phyloP scores from a whole-genome alignment of 306 rosid species.

The Dryas drummondii region DNA sequence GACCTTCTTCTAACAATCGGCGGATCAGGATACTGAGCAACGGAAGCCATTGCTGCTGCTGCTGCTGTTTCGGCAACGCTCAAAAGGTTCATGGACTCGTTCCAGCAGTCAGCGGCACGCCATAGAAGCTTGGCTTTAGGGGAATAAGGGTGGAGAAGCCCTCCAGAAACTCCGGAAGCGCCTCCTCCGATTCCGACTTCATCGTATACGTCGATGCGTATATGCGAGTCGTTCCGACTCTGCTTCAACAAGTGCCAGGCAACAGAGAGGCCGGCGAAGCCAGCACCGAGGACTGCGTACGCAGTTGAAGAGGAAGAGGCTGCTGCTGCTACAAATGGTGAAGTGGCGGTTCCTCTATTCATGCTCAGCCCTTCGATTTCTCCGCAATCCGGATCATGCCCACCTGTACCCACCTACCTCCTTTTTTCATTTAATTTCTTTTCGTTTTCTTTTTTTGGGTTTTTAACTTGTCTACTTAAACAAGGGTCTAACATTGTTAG shows the following conservation, averaged over 20 bases:
- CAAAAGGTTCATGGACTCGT: conserved; percentile 72
- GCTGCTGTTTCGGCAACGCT: conserved; percentile 53
- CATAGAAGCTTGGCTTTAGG: conserved; percentile 85
- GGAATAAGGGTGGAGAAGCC: conserved; percentile 93
- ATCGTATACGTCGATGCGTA: conserved; percentile 66
- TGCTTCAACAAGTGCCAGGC: conserved; percentile 81
- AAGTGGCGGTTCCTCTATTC: no score
- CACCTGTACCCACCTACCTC: no score
- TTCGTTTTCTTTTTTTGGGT: no score
- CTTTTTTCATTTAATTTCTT: no score
- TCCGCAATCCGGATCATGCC: no score
- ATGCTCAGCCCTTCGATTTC: no score
- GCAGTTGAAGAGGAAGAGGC: no score
- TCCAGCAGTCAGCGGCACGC: conserved; percentile 90
- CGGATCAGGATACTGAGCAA: conserved; percentile 19
- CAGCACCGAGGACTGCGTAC: conserved; percentile 95
- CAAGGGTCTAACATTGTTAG: no score
- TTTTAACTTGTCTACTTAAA: no score
- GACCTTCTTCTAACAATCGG: conserved; percentile 63
- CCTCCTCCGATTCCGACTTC: conserved; percentile 92
- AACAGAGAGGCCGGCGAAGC: conserved; percentile 88
- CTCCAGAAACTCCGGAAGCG: conserved; percentile 89
- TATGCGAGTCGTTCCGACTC: conserved; percentile 54
- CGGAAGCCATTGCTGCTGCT: conserved; percentile 46
- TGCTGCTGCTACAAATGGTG: no score